Evolutionary conservation across 257 asterid species (phyloP).

Genomic region (Solanum dulcamara): DNA sequence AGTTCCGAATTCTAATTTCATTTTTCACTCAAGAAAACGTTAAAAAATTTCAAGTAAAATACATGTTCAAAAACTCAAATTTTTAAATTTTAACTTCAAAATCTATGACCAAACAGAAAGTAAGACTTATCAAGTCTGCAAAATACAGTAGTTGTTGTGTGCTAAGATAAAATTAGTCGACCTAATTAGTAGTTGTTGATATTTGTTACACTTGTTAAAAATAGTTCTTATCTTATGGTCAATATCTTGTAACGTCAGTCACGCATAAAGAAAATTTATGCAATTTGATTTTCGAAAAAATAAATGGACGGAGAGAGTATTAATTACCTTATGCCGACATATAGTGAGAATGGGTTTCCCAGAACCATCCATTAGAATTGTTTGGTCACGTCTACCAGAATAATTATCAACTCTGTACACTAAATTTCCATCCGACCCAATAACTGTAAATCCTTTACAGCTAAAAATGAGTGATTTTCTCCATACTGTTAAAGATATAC

Average conservation of each 20-base stretch:
- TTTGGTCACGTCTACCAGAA: slow-evolving; percentile 21
- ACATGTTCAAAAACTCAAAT: too few relatives aligned
- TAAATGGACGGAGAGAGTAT: too few relatives aligned
- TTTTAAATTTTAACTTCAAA: neutral
- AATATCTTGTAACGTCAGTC: neutral
- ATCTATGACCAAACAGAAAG: neutral
- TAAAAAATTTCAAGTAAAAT: too few relatives aligned
- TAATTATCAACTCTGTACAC: slow-evolving; percentile 68
- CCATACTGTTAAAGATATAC: slow-evolving; percentile 59
- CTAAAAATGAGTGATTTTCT: slow-evolving; percentile 55
- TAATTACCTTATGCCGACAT: slow-evolving; percentile 44
- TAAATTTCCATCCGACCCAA: slow-evolving; percentile 46
- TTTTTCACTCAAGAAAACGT: too few relatives aligned
- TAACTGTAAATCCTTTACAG: slow-evolving; percentile 70
- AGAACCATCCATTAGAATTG: slow-evolving; percentile 61
- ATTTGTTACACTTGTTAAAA: neutral
- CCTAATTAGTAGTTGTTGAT: neutral
- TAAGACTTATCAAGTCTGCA: neutral
- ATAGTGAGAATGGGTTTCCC: slow-evolving; percentile 57
- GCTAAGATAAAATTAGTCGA: neutral
- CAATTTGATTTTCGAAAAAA: too few relatives aligned
- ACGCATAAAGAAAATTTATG: neutral
- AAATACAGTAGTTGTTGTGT: neutral
- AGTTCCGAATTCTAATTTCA: too few relatives aligned
- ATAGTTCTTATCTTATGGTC: neutral